Conservation (phyloP, 2,329 filamentous ascomycete genomes). For the Penicillium frequentans region DNA sequence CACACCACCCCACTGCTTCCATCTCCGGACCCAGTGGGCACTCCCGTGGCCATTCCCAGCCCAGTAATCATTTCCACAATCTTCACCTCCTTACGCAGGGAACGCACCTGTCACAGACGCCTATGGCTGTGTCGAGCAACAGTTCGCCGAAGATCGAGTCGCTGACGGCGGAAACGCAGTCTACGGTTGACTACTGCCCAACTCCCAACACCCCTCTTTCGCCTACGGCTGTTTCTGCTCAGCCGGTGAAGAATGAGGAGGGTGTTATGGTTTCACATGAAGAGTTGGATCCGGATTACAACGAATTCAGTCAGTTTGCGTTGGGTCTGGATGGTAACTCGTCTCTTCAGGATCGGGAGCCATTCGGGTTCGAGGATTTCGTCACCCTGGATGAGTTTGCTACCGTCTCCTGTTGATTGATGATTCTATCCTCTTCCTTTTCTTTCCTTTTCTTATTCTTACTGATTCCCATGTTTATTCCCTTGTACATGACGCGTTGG, state of each 20-base stretch:
- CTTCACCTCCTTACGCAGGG: conserved; percentile 22
- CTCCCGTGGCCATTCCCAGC: conserved; percentile 24
- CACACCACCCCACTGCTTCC: conserved; percentile 12
- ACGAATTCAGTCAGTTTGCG: conserved; percentile 37
- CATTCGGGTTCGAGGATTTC: conserved; percentile 33
- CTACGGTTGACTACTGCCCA: conserved; percentile 35
- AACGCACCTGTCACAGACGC: conserved; percentile 16
- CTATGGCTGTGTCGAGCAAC: conserved; percentile 7
- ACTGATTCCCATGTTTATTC: conserved; percentile 8
- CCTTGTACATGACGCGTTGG: conserved; percentile 13
- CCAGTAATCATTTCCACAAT: conserved; percentile 19
- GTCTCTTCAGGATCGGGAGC: conserved; percentile 25
- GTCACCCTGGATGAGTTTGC: conserved; percentile 34
- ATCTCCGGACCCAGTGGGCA: conserved; percentile 21
- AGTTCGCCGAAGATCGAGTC: conserved; percentile 23
- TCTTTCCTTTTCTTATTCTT: conserved; percentile 9
- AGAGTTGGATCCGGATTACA: conserved; percentile 30
- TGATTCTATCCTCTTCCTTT: conserved; percentile 14
- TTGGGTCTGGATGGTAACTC: conserved; percentile 25
- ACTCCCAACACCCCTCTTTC: conserved; percentile 32
- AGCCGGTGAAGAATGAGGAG: conserved; percentile 18
- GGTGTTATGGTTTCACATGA: conserved; percentile 28
- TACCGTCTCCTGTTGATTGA: conserved; percentile 24
- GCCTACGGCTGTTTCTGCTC: conserved; percentile 18
- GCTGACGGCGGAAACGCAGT: conserved; percentile 28